Conservation (phyloP, 2,329 filamentous ascomycete species). For the Neonectria coccinea region DNA sequence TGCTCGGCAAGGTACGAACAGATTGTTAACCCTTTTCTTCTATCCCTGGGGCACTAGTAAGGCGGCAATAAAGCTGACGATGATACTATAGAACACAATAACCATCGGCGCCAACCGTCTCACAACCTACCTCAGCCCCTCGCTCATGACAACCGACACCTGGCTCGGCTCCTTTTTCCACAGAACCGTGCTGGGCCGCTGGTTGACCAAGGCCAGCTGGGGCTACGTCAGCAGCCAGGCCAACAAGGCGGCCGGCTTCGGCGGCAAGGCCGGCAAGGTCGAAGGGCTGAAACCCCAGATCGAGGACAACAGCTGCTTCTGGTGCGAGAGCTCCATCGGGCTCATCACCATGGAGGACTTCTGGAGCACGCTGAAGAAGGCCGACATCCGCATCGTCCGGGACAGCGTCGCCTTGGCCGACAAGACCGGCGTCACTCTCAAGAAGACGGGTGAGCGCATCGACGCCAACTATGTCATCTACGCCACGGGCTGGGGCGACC, state of each 20-base stretch:
- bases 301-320: not conserved
- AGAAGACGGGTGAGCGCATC: not conserved
- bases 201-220: constrained; percentile 4
- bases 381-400: not conserved
- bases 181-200: constrained; percentile 2
- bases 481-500: constrained; percentile 14
- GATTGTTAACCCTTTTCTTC: too few relatives aligned
- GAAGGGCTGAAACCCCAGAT: constrained; percentile 11
- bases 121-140: constrained; percentile 8
- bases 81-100: not conserved
- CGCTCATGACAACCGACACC: constrained; percentile 7
- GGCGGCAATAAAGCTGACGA: too few relatives aligned
- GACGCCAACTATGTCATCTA: constrained; percentile 5
- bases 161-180: constrained; percentile 9
- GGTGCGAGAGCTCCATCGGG: constrained; percentile 6
- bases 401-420: not conserved
- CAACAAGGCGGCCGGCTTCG: not conserved
- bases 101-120: constrained; percentile 10
- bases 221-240: constrained; percentile 7
- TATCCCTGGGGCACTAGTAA: too few relatives aligned
- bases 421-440: not conserved
- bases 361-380: constrained; percentile 10
- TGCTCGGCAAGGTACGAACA: not conserved
- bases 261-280: not conserved
- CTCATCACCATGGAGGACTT: constrained; percentile 12